Conservation (phyloP, 225 moss, liverwort and hornwort species). For the Climacium dendroides region DNA sequence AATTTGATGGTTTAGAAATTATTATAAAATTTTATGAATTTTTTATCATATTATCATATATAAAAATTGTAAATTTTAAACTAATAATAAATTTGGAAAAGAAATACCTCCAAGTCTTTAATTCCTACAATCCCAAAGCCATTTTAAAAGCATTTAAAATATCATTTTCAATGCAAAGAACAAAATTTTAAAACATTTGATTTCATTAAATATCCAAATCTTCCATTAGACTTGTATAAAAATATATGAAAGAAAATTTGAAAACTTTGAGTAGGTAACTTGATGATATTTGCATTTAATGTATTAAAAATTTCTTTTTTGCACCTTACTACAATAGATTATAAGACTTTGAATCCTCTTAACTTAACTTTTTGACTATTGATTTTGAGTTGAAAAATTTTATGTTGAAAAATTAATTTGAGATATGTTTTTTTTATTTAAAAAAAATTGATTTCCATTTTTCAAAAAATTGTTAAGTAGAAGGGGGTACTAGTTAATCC, state of each 20-base stretch:
- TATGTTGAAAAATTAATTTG: background rate
- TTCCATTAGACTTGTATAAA: background rate
- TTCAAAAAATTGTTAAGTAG: background rate
- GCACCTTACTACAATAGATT: rapidly evolving
- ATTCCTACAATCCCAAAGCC: background rate
- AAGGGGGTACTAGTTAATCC: background rate
- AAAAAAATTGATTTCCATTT: background rate
- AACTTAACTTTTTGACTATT: background rate
- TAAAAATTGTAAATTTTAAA: background rate
- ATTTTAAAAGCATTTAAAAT: background rate
- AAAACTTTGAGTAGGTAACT: background rate
- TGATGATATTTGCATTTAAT: background rate
- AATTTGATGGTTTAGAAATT: too few species aligned
- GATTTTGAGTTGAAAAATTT: background rate
- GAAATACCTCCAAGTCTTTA: background rate
- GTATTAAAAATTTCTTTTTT: too few species aligned
- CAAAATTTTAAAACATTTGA: background rate
- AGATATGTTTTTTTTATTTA: background rate
- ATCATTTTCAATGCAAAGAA: background rate
- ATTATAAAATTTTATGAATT: too few species aligned
- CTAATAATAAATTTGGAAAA: background rate
- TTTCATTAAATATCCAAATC: background rate
- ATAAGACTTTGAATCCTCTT: background rate
- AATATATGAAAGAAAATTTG: background rate
- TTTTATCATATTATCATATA: background rate